phyloP scores from a whole-genome alignment of 805 yeast species.

The Metschnikowia picachoensis region DNA sequence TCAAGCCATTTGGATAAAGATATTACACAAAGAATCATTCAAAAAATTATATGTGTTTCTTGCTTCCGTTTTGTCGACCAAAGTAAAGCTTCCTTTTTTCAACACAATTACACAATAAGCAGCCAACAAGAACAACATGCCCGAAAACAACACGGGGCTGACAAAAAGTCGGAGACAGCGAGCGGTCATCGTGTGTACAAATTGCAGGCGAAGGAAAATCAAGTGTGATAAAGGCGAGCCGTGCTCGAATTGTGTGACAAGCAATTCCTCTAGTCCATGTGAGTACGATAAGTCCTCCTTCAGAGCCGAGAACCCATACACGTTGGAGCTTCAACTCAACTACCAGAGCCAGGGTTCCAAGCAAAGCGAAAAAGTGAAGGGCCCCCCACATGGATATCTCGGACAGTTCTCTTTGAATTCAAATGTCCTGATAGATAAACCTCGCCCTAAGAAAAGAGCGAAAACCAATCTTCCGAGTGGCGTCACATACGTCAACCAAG shows the following conservation, averaged over 20 bases:
- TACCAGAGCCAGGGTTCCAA: neutral
- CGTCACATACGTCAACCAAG: neutral
- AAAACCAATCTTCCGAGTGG: neutral
- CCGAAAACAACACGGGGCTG: neutral
- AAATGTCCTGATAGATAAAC: neutral
- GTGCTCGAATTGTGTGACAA: conserved; percentile 25
- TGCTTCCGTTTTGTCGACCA: too few species aligned
- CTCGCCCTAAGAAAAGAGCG: neutral
- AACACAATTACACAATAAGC: neutral
- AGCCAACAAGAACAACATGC: too few species aligned
- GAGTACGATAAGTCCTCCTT: conserved; percentile 16
- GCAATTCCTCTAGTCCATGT: conserved; percentile 19
- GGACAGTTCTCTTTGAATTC: conserved; percentile 2
- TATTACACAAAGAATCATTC: too few species aligned
- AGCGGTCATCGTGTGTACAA: conserved; percentile 27
- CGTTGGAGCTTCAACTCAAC: conserved; percentile 12
- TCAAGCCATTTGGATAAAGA: too few species aligned
- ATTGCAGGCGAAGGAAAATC: conserved; percentile 31
- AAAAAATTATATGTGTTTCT: too few species aligned
- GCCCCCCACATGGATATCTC: neutral
- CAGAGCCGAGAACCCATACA: conserved; percentile 10
- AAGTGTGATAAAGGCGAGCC: conserved; percentile 30
- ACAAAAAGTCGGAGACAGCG: conserved; percentile 17
- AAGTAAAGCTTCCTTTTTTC: too few species aligned
- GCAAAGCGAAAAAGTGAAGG: neutral